Evolutionary conservation across 2,329 filamentous ascomycete species (phyloP), one percentile per base, ranked within the genome.

Genomic region (Phyllosticta paracitricarpa): DNA sequence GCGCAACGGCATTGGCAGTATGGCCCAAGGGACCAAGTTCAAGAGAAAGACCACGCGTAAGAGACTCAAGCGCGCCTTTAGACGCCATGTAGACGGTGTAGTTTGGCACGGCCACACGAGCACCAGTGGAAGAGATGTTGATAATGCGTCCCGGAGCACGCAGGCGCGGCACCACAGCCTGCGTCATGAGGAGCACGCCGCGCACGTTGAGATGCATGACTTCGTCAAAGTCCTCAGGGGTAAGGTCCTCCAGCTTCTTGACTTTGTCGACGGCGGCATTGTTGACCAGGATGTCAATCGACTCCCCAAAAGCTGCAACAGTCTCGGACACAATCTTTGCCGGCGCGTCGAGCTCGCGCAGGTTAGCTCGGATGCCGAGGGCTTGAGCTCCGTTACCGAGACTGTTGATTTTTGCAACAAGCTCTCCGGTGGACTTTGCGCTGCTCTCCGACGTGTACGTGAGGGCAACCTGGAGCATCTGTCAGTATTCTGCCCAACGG

Each of bases 1-100:
- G 83, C 22, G 79, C 80, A 2, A 87, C 79, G 0, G 78, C 76
- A 65, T 87, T 88, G 26, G 85, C 84, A 0, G 84, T 86, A 62
- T 82, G 82, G 0, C 84, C 82, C 62, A 78, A 71, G 3, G 63
- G 68, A 0, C 84, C 84, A 8, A 87, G 72, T 70, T 87, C 84
- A 0, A 76, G 75, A 0, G 85, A 84, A 78, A 82, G 82, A 54
- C 76, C 79, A 6, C 83, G 74, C 9, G 84, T 87, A 60, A 86
- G 69, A 0, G 79, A 82, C 68, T 87, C 84, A 17, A 87, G 68
- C 5, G 83, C 84, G 0, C 81, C 82, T 67, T 87, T 87, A 4
- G 78, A 81, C 0, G 80, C 78, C 55, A 77, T 77, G 68, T 86
- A 87, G 2, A 84, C 68, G 1, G 78, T 74, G 2, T 82, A 64